Conservation (phyloP, 2,329 filamentous ascomycete genomes). For the Proliferodiscus dingleyae region DNA sequence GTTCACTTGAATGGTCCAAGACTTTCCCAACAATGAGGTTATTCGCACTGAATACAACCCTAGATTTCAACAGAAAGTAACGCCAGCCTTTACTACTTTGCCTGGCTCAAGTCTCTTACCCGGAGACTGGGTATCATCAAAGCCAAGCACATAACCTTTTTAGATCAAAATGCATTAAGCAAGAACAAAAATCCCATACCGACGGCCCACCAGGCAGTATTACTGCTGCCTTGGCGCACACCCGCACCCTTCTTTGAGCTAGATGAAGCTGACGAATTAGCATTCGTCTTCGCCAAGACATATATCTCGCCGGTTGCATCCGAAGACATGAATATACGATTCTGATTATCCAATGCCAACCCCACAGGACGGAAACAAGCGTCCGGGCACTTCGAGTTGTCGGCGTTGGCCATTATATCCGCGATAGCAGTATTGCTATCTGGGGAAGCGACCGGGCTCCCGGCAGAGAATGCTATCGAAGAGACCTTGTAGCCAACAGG, state of each 20-base stretch:
- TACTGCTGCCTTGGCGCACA: not conserved
- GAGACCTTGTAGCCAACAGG: conserved; percentile 45
- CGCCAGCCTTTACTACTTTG: not conserved
- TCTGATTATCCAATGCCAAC: conserved; percentile 41
- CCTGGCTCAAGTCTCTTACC: no score
- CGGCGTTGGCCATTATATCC: conserved; percentile 51
- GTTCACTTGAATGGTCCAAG: not conserved
- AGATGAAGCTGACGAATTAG: not conserved
- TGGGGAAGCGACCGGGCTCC: conserved; percentile 36
- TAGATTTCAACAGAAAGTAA: not conserved
- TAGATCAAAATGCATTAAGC: not conserved
- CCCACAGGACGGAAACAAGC: conserved; percentile 60
- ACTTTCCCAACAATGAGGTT: no score
- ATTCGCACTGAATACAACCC: not conserved
- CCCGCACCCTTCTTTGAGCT: not conserved
- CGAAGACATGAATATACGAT: conserved; percentile 17
- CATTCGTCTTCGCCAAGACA: conserved; percentile 56
- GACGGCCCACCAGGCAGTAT: not conserved
- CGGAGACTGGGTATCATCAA: no score
- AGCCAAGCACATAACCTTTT: not conserved
- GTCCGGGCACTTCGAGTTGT: conserved; percentile 48
- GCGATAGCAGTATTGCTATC: conserved; percentile 43
- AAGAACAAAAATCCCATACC: not conserved
- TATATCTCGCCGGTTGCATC: conserved; percentile 19
- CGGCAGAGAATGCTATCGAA: conserved; percentile 37